phyloP scores from a whole-genome alignment of 805 yeast species.

The Teunomyces panamensis region DNA sequence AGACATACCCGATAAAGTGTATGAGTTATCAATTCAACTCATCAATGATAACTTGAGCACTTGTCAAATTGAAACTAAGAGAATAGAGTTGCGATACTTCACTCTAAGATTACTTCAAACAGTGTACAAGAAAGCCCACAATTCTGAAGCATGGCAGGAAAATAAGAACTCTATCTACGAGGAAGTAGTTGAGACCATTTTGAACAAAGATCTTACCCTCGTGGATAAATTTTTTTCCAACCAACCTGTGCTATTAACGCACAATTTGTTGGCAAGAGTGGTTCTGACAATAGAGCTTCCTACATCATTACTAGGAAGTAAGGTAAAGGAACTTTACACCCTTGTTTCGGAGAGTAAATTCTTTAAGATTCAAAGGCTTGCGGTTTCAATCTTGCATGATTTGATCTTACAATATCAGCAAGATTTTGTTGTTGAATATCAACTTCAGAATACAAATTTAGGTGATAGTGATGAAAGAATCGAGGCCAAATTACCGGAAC shows the following conservation, averaged over 20 bases:
- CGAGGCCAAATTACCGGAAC: conserved; percentile 38
- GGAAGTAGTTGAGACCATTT: conserved; percentile 43
- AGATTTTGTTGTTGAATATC: conserved; percentile 59
- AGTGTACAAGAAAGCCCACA: conserved; percentile 1
- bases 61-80: conserved; percentile 33
- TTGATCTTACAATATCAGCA: conserved; percentile 51
- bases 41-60: conserved; percentile 45
- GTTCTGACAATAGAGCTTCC: conserved; percentile 23
- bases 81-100: conserved; percentile 44
- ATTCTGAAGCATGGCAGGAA: conserved; percentile 32
- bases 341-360: conserved; percentile 21
- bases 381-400: conserved; percentile 35
- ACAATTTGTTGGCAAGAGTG: conserved; percentile 33
- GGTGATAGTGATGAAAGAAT: conserved; percentile 21
- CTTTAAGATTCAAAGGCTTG: conserved; percentile 40
- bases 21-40: conserved; percentile 36
- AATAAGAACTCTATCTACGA: conserved; percentile 33
- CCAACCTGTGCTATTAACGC: conserved; percentile 29
- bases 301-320: conserved; percentile 23
- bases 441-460: conserved; percentile 44
- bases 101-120: conserved; percentile 39
- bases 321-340: conserved; percentile 33
- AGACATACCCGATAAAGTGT: conserved; percentile 29
- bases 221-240: conserved; percentile 25
- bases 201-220: conserved; percentile 20